Evolutionary conservation across 257 asterid species (phyloP).

Genomic region (Solanum okadae): DNA sequence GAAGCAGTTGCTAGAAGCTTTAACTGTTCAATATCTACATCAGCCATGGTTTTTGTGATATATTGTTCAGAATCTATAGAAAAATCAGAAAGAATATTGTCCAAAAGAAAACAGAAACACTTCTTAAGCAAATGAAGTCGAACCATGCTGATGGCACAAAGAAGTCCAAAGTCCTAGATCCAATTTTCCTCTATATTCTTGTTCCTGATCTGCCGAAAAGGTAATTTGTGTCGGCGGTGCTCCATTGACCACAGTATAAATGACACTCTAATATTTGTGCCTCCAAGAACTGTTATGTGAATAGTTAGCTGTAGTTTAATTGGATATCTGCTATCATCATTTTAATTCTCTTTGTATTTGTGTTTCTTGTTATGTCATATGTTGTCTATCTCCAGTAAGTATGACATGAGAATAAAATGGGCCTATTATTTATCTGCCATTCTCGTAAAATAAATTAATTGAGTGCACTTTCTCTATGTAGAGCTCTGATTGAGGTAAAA

Average conservation of each 20-base stretch:
- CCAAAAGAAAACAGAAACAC: conserved; percentile 40
- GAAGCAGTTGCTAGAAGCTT: conserved; percentile 81
- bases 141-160: conserved; percentile 26
- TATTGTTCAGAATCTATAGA: conserved; percentile 62
- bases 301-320: background rate
- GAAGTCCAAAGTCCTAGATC: conserved; percentile 26
- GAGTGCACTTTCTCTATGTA: conserved; percentile 12
- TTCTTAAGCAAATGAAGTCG: conserved; percentile 48
- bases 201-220: conserved; percentile 96
- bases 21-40: conserved; percentile 57
- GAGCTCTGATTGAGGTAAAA: conserved; percentile 85
- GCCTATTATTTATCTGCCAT: background rate
- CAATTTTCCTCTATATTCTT: conserved; percentile 54
- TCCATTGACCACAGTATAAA: background rate
- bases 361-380: background rate
- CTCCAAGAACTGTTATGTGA: background rate
- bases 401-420: background rate
- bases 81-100: conserved; percentile 45
- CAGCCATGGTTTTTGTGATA: conserved; percentile 46
- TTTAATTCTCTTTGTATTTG: background rate
- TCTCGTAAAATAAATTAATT: background rate
- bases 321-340: background rate
- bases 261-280: background rate
- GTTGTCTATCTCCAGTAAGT: background rate
- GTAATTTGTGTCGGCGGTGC: conserved; percentile 15